These are phyloP conservation scores for Arxiozyma slooffiae DNA, from an alignment of 1,139 yeast genomes.

Conservation along the genomic window DNA sequence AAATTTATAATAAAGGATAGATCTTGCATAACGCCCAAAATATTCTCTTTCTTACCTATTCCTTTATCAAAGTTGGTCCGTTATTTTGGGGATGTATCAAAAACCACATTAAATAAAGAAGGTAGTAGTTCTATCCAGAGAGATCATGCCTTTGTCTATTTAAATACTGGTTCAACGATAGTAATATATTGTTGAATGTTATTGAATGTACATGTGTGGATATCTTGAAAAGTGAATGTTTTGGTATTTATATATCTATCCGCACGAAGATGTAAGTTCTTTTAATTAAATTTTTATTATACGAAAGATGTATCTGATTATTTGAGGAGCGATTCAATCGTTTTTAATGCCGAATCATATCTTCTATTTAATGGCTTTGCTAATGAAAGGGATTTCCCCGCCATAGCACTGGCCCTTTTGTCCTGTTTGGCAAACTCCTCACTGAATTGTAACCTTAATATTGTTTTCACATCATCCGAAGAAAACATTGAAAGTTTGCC, in stretches of 20 bases:
- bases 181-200: conserved; percentile 50
- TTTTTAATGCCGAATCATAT: conserved; percentile 1
- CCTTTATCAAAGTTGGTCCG: conserved; percentile 49
- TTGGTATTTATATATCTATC: too few relatives aligned
- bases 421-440: conserved; percentile 31
- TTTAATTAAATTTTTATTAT: too few relatives aligned
- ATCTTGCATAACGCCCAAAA: conserved; percentile 32
- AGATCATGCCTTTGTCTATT: conserved; percentile 22
- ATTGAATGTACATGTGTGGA: not conserved
- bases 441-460: conserved; percentile 41
- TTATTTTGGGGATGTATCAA: conserved; percentile 69
- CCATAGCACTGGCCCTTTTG: conserved; percentile 11
- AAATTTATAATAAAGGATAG: conserved; percentile 52
- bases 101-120: conserved; percentile 64
- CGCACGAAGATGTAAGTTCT: not conserved
- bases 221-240: not conserved
- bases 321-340: not conserved
- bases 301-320: not conserved
- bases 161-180: conserved; percentile 58
- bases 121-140: conserved; percentile 55
- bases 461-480: conserved; percentile 28
- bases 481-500: conserved; percentile 28
- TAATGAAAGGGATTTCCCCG: not conserved
- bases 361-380: conserved; percentile 2
- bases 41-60: conserved; percentile 17